Base-by-base conservation (phyloP, 108 stramenopile species). In the Chaetoceros tenuissimus region DNA sequence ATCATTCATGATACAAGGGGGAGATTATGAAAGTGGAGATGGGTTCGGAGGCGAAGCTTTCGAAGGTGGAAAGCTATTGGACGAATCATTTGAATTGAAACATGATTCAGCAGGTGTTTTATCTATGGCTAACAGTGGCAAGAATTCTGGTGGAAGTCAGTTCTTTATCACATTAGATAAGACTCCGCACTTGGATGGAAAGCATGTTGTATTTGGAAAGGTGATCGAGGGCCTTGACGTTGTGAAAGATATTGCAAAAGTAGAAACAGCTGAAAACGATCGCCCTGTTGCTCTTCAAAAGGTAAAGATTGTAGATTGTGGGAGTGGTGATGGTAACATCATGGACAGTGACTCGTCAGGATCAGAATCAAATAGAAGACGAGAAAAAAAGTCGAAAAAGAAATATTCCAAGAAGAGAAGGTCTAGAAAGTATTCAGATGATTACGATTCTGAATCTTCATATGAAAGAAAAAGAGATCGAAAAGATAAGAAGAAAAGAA, bases 41-140 rank as follows among this genome's bases (percentile, higher is more conserved):
- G 87, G 87, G 21, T 76, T 81, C 0, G 88, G 84, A 3, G 81
- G 85, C 72, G 89, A 24, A 31, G 72, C 71, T 51, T 85, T 87
- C 20, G 84, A 92, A 59, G 83, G 81, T 18, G 57, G 55, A 5
- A 69, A 61, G 22, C 86, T 82, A 53, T 24, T 34, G 8, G 87
- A 93, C 62, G 91, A 93, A 68, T 70, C 80, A 51, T 90, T 92
- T 48, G 23, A 60, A 28, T 51, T 72, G 24, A 68, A 71, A 28
- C 88, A 90, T 65, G 62, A 75, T 51, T 45, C 58, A 16, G 75
- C 72, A 46, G 87, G 87, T 5, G 54, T 81, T 40, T 66, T 95
- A 16, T 85, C 82, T 49, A 92, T 90, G 88, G 88, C 89, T 50
- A 95, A 95, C 64, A n/a, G 53, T 20, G 80, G 84, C 10, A 84